A percentile compares a stretch with the other conserved stretches of the same genome.
Conservation (phyloP, 2,329 filamentous ascomycete genomes). For the Stemphylium lycopersici region DNA sequence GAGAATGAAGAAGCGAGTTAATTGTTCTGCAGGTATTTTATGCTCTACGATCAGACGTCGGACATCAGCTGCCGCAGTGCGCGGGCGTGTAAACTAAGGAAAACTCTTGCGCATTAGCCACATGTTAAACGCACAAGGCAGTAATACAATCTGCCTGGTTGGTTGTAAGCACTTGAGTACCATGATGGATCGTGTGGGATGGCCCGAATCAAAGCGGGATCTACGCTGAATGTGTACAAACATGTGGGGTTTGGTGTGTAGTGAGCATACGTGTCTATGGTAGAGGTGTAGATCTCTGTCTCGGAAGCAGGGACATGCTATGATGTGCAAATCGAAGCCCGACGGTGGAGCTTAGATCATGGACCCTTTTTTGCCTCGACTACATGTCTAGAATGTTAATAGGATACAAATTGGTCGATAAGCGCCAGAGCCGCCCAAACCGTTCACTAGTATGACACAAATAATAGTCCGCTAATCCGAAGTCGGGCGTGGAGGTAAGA, state of each 20-base stretch:
- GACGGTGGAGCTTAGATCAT: not conserved
- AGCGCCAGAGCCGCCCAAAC: not conserved
- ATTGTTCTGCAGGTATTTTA: not conserved
- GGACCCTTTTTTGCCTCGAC: not conserved
- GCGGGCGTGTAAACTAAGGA: slow-evolving; percentile 6
- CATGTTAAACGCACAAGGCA: not conserved
- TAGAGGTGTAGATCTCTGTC: not conserved
- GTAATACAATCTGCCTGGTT: slow-evolving; percentile 23
- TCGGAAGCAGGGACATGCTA: not conserved
- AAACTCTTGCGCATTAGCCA: slow-evolving; percentile 13
- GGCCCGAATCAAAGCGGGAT: slow-evolving; percentile 4
- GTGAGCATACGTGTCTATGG: not conserved
- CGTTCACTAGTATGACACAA: not conserved
- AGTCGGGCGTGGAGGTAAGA: not conserved
- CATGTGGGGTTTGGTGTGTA: not conserved
- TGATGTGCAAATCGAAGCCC: not conserved
- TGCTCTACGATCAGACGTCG: not conserved
- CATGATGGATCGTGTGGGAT: slow-evolving; percentile 29
- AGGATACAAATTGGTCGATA: not conserved
- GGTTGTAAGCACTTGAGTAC: slow-evolving; percentile 26
- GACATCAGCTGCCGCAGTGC: not conserved
- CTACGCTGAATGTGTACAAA: slow-evolving; percentile 5
- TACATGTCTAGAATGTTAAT: not conserved
- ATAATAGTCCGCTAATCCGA: not conserved
- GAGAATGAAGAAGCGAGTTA: too few species aligned